A percentile compares a stretch with the other conserved stretches of the same genome.
Conservation (phyloP, 805 yeast genomes). For the Phaffomyces opuntiae region DNA sequence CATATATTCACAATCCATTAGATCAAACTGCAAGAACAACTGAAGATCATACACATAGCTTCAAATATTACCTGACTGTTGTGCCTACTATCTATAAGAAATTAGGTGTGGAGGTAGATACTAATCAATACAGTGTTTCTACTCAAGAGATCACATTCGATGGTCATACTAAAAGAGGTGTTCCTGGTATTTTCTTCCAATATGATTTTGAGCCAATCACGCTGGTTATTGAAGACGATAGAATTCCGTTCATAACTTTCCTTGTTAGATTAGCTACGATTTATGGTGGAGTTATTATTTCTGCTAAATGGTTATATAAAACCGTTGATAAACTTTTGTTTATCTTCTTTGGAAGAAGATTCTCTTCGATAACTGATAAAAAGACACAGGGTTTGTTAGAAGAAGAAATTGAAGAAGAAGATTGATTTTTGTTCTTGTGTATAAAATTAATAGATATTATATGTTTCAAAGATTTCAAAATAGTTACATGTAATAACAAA, state of each 20-base stretch:
- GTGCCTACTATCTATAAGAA: slow-evolving; percentile 77
- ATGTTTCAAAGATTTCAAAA: too few relatives aligned
- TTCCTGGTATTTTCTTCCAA: slow-evolving; percentile 77
- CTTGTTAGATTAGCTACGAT: slow-evolving; percentile 73
- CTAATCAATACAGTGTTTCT: slow-evolving; percentile 79
- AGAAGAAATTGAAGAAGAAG: slow-evolving; percentile 5
- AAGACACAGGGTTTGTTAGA: slow-evolving; percentile 15
- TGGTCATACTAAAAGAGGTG: slow-evolving; percentile 16
- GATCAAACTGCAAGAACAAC: slow-evolving; percentile 65
- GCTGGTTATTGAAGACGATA: slow-evolving; percentile 57
- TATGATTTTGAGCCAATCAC: slow-evolving; percentile 88
- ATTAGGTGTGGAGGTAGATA: slow-evolving; percentile 65
- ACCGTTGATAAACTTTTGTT: slow-evolving; percentile 47
- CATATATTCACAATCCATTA: slow-evolving; percentile 80
- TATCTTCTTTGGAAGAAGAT: slow-evolving; percentile 52
- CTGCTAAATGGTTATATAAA: slow-evolving; percentile 60
- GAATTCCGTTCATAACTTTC: slow-evolving; percentile 75
- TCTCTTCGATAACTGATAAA: slow-evolving; percentile 22
- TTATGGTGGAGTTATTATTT: slow-evolving; percentile 70
- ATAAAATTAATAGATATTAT: too few relatives aligned
- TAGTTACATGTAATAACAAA: too few relatives aligned
- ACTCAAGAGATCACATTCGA: slow-evolving; percentile 33
- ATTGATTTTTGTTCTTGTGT: not conserved
- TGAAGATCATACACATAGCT: slow-evolving; percentile 40
- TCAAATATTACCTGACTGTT: slow-evolving; percentile 64